Evolutionary conservation across 345 rosid genomes (phyloP).

Genomic region (Erodium maritimum): DNA sequence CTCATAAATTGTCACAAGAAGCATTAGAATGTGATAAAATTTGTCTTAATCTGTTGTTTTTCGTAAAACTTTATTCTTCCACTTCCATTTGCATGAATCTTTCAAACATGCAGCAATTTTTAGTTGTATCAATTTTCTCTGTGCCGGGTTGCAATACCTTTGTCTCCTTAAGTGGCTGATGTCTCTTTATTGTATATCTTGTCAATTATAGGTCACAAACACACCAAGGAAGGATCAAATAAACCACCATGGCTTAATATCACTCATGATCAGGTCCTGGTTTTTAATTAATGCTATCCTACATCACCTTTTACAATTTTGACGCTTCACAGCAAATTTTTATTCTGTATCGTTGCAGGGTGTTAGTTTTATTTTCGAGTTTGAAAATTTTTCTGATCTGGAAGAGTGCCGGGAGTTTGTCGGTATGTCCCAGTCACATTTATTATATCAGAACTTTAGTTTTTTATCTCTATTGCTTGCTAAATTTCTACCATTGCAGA

Average conservation of each 20-base stretch:
- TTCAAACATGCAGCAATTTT: background rate
- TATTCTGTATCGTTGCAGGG: slow-evolving; percentile 31
- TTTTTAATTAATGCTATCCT: background rate
- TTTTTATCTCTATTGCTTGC: background rate
- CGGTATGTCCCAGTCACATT: slow-evolving; percentile 31
- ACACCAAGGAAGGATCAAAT: slow-evolving; percentile 69
- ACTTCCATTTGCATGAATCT: background rate
- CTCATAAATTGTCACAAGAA: background rate
- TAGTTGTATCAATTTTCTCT: background rate
- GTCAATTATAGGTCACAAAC: slow-evolving; percentile 43
- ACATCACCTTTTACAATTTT: background rate
- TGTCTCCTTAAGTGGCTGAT: background rate
- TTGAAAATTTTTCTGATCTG: slow-evolving; percentile 70
- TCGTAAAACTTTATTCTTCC: background rate
- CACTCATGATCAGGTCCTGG: slow-evolving; percentile 48
- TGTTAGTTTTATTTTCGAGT: slow-evolving; percentile 69
- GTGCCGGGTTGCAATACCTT: background rate
- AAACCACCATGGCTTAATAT: slow-evolving; percentile 91
- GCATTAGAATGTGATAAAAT: background rate
- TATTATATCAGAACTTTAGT: background rate
- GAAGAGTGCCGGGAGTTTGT: slow-evolving; percentile 66
- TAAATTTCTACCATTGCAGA: background rate
- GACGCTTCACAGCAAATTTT: background rate
- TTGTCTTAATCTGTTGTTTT: background rate
- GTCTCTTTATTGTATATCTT: background rate